These are phyloP conservation scores for Eucalyptus erythrocorys DNA, from an alignment of 345 rosid genomes.

Conservation along the genomic window DNA sequence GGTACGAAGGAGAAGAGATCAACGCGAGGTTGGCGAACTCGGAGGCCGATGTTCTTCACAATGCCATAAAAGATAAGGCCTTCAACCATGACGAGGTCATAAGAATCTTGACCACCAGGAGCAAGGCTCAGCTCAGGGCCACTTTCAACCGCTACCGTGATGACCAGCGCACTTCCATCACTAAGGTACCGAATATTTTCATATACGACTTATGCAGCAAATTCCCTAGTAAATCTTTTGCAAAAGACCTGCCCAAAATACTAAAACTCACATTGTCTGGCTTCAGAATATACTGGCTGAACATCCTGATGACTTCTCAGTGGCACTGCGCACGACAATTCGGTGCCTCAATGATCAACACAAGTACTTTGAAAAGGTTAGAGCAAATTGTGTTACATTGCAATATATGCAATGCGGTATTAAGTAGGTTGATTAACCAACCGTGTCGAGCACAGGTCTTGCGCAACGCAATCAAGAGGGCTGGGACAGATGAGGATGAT, in stretches of 20 bases:
- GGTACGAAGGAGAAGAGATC: slow-evolving; percentile 46
- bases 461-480: slow-evolving; percentile 50
- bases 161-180: slow-evolving; percentile 29
- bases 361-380: slow-evolving; percentile 56
- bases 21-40: slow-evolving; percentile 19
- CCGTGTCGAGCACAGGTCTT: slow-evolving; percentile 18
- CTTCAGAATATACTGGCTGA: slow-evolving; percentile 6
- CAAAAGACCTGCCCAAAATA: not conserved
- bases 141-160: slow-evolving; percentile 52
- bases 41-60: slow-evolving; percentile 41
- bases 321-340: slow-evolving; percentile 18
- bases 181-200: slow-evolving; percentile 17
- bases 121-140: slow-evolving; percentile 48
- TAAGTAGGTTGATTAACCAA: not conserved
- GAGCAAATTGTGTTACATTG: not conserved
- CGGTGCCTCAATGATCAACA: slow-evolving; percentile 30
- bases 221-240: not conserved
- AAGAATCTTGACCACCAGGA: slow-evolving; percentile 49
- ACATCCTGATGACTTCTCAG: not conserved
- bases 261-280: not conserved
- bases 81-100: slow-evolving; percentile 42
- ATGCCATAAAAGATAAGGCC: slow-evolving; percentile 27
- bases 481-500: slow-evolving; percentile 79
- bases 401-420: not conserved
- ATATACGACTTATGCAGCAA: not conserved